Percentiles rank a stretch among this genome's conserved stretches.
These are phyloP conservation scores for Xylariomycetidae sp. DNA, from an alignment of 2,329 filamentous ascomycete species.

Conservation along the genomic window DNA sequence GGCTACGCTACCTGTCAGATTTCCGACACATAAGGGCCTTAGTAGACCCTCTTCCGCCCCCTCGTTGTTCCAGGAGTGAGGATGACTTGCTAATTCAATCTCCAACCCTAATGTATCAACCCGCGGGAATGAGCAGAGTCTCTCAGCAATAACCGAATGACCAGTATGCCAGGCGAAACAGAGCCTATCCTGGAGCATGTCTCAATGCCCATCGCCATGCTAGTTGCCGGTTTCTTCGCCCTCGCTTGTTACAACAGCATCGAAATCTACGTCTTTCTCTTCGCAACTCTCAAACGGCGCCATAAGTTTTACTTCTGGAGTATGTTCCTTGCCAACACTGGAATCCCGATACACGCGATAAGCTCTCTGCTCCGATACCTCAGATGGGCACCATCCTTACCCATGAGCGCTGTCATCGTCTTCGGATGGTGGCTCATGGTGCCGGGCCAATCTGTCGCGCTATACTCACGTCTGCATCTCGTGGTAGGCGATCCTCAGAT, in stretches of 20 bases:
- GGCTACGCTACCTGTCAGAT: too few relatives aligned
- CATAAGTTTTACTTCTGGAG: constrained; percentile 37
- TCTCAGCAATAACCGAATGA: too few relatives aligned
- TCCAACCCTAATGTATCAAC: too few relatives aligned
- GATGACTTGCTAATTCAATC: too few relatives aligned
- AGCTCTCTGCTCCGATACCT: constrained; percentile 13
- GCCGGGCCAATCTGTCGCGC: constrained; percentile 49
- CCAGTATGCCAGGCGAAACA: constrained; percentile 8
- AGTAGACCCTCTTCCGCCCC: too few relatives aligned
- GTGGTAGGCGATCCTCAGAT: constrained; percentile 43
- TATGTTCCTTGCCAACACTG: constrained; percentile 25
- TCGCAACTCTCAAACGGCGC: constrained; percentile 31
- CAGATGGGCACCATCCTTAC: constrained; percentile 9
- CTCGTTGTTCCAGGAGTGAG: too few relatives aligned
- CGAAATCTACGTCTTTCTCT: constrained; percentile 33
- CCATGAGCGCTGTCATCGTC: constrained; percentile 15
- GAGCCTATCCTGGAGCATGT: constrained; percentile 2
- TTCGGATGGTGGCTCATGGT: constrained; percentile 54
- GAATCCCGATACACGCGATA: constrained; percentile 11
- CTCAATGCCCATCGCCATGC: constrained; percentile 4
- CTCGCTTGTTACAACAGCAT: constrained; percentile 33
- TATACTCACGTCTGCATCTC: constrained; percentile 56
- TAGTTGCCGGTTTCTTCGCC: constrained; percentile 11
- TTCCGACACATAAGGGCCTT: too few relatives aligned
- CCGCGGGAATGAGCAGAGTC: too few relatives aligned